These are phyloP conservation scores for Diaporthe citri DNA, from an alignment of 2,329 filamentous ascomycete species.

Conservation along the genomic window DNA sequence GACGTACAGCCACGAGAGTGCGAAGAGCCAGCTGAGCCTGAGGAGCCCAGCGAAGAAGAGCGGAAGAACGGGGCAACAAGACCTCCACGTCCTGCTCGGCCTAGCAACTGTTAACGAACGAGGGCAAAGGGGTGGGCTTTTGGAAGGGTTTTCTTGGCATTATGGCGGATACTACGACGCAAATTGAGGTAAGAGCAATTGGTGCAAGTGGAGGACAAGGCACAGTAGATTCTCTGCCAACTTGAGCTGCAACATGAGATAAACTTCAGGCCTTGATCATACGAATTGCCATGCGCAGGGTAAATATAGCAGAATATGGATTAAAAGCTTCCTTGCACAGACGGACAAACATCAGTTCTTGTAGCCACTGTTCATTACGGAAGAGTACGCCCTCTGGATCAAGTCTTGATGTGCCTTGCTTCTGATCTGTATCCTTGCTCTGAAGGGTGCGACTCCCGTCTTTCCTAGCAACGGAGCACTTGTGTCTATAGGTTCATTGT, in stretches of 20 bases:
- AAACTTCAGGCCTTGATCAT: background rate
- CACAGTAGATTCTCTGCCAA: background rate
- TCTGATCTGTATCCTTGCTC: background rate
- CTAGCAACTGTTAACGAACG: background rate
- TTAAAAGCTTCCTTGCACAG: fast-evolving
- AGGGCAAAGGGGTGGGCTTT: background rate
- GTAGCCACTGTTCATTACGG: background rate
- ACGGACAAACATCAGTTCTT: background rate
- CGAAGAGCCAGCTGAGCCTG: conserved; percentile 12
- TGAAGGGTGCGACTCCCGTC: background rate
- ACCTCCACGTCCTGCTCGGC: conserved; percentile 3
- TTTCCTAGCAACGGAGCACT: background rate
- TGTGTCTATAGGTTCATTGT: background rate
- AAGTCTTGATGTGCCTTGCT: background rate
- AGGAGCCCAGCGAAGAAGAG: conserved; percentile 12
- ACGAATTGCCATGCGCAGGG: background rate
- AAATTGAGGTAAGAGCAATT: background rate
- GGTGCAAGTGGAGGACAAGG: no score
- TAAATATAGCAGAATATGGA: background rate
- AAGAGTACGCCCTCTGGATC: background rate
- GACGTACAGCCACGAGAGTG: conserved; percentile 2
- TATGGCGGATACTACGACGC: background rate
- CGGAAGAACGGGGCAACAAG: conserved; percentile 1
- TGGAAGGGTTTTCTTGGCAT: background rate
- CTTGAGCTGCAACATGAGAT: background rate